Conservation (phyloP, 257 asterid genomes). For the Forsythia viridissima region DNA sequence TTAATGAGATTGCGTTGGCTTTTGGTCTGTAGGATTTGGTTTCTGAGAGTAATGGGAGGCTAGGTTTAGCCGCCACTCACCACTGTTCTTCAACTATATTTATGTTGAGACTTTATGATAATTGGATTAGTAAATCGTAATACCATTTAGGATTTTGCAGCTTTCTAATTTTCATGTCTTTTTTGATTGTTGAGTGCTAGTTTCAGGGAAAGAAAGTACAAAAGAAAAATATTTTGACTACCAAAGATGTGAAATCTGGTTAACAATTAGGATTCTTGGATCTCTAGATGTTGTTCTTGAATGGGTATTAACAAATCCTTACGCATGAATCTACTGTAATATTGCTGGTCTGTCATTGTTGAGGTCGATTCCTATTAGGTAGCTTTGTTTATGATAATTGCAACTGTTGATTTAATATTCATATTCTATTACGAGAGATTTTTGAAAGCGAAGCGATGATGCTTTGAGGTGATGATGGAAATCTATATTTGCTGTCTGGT, state of each 20-base stretch:
- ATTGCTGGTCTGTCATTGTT: neutral
- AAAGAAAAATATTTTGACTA: neutral
- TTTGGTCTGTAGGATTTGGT: constrained; percentile 15
- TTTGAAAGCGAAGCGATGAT: neutral
- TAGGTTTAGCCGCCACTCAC: constrained; percentile 14
- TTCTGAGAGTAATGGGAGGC: constrained; percentile 29
- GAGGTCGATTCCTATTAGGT: constrained; percentile 6
- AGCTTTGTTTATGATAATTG: neutral
- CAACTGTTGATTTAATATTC: neutral
- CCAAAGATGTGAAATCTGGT: constrained; percentile 13
- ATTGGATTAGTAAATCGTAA: neutral
- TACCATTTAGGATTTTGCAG: neutral
- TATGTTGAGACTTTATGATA: neutral
- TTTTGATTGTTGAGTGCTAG: neutral
- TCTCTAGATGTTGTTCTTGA: constrained; percentile 3
- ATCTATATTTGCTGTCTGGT: neutral
- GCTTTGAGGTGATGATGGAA: neutral
- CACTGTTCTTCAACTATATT: constrained; percentile 5
- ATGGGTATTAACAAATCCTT: neutral
- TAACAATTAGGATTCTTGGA: neutral
- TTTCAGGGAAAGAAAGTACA: neutral
- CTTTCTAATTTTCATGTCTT: neutral
- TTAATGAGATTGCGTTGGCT: neutral
- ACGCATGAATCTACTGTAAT: neutral
- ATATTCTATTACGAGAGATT: neutral